Evolutionary conservation across 2,329 filamentous ascomycete species (phyloP).

Genomic region (Aureobasidium vineae): DNA sequence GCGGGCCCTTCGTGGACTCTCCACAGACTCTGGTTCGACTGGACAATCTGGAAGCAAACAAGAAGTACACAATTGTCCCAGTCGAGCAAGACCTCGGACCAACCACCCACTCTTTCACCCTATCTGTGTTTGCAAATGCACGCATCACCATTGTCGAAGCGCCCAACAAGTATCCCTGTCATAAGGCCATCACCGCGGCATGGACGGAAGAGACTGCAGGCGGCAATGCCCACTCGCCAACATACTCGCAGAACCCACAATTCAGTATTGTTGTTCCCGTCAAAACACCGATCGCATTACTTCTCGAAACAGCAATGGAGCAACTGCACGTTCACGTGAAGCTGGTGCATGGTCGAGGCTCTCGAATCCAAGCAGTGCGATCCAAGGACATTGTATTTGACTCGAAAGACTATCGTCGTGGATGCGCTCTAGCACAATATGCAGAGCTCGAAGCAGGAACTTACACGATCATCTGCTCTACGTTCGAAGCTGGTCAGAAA

Average conservation of each 20-base stretch:
- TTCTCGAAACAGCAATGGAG: constrained; percentile 66
- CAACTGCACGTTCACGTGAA: constrained; percentile 81
- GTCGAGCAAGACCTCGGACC: constrained; percentile 76
- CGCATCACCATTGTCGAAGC: constrained; percentile 63
- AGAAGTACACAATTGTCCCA: constrained; percentile 63
- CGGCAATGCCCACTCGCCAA: constrained; percentile 73
- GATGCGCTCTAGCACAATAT: constrained; percentile 68
- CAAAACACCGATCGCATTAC: constrained; percentile 64
- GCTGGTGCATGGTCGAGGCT: constrained; percentile 72
- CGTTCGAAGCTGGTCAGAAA: constrained; percentile 77
- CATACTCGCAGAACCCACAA: constrained; percentile 84
- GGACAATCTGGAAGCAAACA: constrained; percentile 56
- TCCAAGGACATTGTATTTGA: constrained; percentile 75
- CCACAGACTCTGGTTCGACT: constrained; percentile 85
- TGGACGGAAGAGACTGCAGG: constrained; percentile 83
- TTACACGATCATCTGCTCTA: constrained; percentile 88
- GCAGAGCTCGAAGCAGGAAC: constrained; percentile 62
- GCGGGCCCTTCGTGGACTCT: constrained; percentile 87
- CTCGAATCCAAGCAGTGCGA: constrained; percentile 67
- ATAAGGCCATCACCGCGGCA: constrained; percentile 58
- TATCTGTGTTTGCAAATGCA: constrained; percentile 73
- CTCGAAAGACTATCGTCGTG: constrained; percentile 84
- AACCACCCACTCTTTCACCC: constrained; percentile 75
- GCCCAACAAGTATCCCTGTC: constrained; percentile 57
- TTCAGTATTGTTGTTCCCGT: constrained; percentile 64